Conservation (phyloP, 2,329 filamentous ascomycete species). For the Fusarium concolor region DNA sequence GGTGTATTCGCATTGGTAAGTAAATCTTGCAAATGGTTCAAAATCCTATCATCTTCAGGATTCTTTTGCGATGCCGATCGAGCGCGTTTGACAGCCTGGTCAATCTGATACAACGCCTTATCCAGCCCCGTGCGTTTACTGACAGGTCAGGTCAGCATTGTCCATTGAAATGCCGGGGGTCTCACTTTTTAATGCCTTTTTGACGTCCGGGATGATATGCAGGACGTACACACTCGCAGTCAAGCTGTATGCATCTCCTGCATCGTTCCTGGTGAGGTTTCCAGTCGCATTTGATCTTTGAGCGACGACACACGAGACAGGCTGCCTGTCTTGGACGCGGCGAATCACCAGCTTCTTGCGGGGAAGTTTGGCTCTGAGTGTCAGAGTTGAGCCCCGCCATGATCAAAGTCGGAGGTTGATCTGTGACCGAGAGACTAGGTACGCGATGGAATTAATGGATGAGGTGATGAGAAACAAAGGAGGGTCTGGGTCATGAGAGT, state of each 20-base stretch:
- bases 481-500: constrained; percentile 1
- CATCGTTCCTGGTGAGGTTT: constrained; percentile 64
- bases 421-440: constrained; percentile 19
- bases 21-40: constrained; percentile 57
- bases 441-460: constrained; percentile 21
- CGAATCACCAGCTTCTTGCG: constrained; percentile 42
- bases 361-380: constrained; percentile 30
- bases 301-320: constrained; percentile 72
- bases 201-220: constrained; percentile 79
- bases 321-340: constrained; percentile 59
- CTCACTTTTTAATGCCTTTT: constrained; percentile 81
- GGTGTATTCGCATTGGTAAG: constrained; percentile 49
- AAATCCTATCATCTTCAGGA: constrained; percentile 59
- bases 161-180: neutral
- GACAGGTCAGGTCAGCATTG: constrained; percentile 23
- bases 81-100: constrained; percentile 73
- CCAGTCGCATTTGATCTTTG: constrained; percentile 76
- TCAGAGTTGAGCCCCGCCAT: constrained; percentile 34
- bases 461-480: constrained; percentile 11
- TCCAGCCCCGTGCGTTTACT: constrained; percentile 81
- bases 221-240: constrained; percentile 73
- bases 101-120: constrained; percentile 79
- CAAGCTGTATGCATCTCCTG: constrained; percentile 69
- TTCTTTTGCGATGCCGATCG: constrained; percentile 57
- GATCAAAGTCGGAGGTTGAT: constrained; percentile 29